Conservation (phyloP, 2,329 filamentous ascomycete genomes). For the Fusarium tricinctum region DNA sequence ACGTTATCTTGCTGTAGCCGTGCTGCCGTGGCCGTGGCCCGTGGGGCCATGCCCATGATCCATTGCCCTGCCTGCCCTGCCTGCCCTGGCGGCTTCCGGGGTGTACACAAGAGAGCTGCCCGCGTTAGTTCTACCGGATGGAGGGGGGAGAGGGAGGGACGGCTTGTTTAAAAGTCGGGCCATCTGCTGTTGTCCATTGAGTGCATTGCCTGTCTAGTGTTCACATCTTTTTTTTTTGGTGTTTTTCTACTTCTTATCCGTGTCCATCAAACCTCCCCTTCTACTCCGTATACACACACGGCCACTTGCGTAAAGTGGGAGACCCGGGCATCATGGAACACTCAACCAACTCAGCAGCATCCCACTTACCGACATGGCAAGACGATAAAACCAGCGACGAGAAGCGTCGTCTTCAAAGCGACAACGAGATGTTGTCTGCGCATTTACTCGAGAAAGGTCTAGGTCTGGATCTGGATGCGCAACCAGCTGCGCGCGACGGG, state of each 20-base stretch:
- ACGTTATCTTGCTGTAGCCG: not conserved
- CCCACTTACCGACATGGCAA: constrained; percentile 33
- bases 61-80: too few relatives aligned
- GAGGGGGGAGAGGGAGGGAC: not conserved
- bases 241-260: too few relatives aligned
- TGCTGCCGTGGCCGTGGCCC: not conserved
- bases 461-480: too few relatives aligned
- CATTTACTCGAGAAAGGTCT: constrained; percentile 6
- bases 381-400: constrained; percentile 9
- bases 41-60: too few relatives aligned
- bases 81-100: not conserved
- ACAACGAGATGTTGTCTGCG: not conserved
- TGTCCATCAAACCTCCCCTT: too few relatives aligned
- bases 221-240: not conserved
- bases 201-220: not conserved
- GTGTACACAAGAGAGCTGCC: not conserved
- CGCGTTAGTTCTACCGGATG: not conserved
- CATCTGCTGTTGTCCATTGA: constrained; percentile 11
- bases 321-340: constrained; percentile 15
- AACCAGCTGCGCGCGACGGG: not conserved
- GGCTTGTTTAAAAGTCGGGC: constrained; percentile 14
- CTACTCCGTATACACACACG: too few relatives aligned
- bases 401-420: not conserved
- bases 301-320: constrained; percentile 13
- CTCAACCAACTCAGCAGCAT: constrained; percentile 6